phyloP scores from a whole-genome alignment of 805 yeast genomes.

The Pichia manshurica region DNA sequence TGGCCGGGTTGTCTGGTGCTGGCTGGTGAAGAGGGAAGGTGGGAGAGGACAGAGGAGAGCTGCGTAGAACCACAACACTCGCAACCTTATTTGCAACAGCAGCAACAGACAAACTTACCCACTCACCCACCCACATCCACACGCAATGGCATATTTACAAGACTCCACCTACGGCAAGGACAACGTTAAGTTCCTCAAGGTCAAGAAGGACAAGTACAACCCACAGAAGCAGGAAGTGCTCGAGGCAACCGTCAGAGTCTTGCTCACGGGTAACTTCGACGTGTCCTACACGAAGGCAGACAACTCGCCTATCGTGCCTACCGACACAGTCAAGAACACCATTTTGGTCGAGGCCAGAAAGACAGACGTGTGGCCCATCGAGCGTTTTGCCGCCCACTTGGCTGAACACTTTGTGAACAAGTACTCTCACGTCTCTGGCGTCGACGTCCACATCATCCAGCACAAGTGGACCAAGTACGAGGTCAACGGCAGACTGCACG shows the following conservation, averaged over 20 bases:
- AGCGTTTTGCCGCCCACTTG: conserved; percentile 79
- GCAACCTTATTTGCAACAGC: no score
- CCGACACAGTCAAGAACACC: conserved; percentile 91
- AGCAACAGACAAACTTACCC: conserved; percentile 3
- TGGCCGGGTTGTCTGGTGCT: no score
- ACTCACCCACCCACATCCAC: not conserved
- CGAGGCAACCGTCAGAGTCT: conserved; percentile 75
- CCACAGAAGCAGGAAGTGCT: conserved; percentile 73
- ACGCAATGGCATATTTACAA: conserved; percentile 27
- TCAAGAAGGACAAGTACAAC: conserved; percentile 67
- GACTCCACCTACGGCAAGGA: conserved; percentile 82
- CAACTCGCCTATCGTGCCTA: conserved; percentile 84
- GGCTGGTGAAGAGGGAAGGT: not conserved
- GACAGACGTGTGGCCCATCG: conserved; percentile 84
- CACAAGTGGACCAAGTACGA: conserved; percentile 70
- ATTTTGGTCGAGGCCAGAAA: conserved; percentile 76
- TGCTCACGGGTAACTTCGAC: conserved; percentile 76
- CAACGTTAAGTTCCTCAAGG: conserved; percentile 88
- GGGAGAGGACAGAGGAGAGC: not conserved
- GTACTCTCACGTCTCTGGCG: conserved; percentile 71
- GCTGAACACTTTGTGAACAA: conserved; percentile 75
- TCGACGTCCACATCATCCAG: conserved; percentile 63
- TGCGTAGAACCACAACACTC: no score
- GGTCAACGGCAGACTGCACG: conserved; percentile 71
- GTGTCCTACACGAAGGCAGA: conserved; percentile 82